Base-by-base conservation (phyloP, 257 asterid genomes). In the Scutellaria galericulata region DNA sequence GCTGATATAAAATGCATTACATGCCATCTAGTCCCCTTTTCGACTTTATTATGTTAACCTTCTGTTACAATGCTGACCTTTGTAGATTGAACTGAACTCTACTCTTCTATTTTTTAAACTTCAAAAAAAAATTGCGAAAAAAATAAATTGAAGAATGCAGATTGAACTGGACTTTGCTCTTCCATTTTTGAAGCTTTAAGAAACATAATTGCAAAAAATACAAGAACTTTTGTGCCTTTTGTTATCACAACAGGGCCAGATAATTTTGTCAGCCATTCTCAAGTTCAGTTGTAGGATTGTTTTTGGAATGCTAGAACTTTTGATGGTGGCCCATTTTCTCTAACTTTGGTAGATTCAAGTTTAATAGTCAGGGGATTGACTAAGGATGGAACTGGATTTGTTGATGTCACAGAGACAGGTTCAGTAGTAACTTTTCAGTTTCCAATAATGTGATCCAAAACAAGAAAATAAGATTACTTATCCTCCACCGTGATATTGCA, bases 21-120 rank as follows among this genome's bases (percentile, higher is more conserved):
- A 44, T 61, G 45, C 70, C 52, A 63, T 66, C 64, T 75, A 37
- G 18, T 35, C 54, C 39, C 66, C 45, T 37, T 54, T 22, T 56
- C 39, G 45, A 41, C 24, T 54, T 31, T 42, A 39, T 58, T 68
- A 54, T 63, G 37, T 57, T 20, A 59, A 74, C 47, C 50, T 64
- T 70, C 22, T 42, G 37, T 18, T 44, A 40, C 31, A 35, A 24
- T 55, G 56, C 44, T 14, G 11, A 15, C 27, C 9, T 62, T 31
- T 27, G 57, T 55, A 9, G 52, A 60, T 57, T 63, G 13, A 57
- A 64, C 39, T 74, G 56, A 39, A 59, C 61, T 15, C 57, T 56
- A 14, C 15, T 14, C 31, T 8, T 64, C 55, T 56, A 10, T 31
- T 57, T 51, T 59, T 57, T n/a, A 65, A 24, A 62, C 15, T 35